phyloP scores from a whole-genome alignment of 2,329 filamentous ascomycete genomes.

The Escovopsis weberi region DNA sequence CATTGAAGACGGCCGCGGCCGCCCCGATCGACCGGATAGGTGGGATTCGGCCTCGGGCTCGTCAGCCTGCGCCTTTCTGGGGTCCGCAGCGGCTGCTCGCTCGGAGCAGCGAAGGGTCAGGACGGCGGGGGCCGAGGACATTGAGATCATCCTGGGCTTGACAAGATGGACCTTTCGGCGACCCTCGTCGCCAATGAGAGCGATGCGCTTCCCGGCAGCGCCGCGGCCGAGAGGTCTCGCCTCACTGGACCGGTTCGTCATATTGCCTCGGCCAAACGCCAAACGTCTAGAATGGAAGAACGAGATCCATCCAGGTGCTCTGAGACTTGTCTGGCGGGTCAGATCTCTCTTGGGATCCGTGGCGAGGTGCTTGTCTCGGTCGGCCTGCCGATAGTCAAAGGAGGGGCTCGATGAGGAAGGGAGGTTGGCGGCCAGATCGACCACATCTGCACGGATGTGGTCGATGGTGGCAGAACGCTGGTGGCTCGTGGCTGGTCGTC shows the following conservation, averaged over 20 bases:
- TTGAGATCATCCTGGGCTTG: slow-evolving; percentile 22
- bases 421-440: slow-evolving; percentile 11
- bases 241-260: slow-evolving; percentile 13
- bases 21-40: slow-evolving; percentile 30
- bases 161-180: slow-evolving; percentile 18
- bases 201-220: slow-evolving; percentile 15
- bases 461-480: slow-evolving; percentile 60
- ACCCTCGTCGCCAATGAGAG: slow-evolving; percentile 9
- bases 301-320: slow-evolving; percentile 32
- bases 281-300: slow-evolving; percentile 36
- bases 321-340: slow-evolving; percentile 6
- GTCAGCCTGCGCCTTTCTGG: background rate
- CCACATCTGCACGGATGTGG: slow-evolving; percentile 26
- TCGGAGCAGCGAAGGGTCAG: slow-evolving; percentile 12
- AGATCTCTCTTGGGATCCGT: slow-evolving; percentile 14
- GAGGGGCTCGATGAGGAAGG: slow-evolving; percentile 15
- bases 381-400: slow-evolving; percentile 18
- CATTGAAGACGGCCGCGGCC: slow-evolving; percentile 45
- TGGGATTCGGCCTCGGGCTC: slow-evolving; percentile 21
- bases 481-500: slow-evolving; percentile 65
- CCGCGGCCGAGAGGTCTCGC: slow-evolving; percentile 12
- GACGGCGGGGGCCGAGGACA: slow-evolving; percentile 10
- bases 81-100: slow-evolving; percentile 7
- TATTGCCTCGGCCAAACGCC: slow-evolving; percentile 9
- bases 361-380: slow-evolving; percentile 13